Evolutionary conservation across 2,329 filamentous ascomycete species (phyloP), one percentile per base, ranked within the genome.

Genomic region (Torrubiellomyces zombiae): DNA sequence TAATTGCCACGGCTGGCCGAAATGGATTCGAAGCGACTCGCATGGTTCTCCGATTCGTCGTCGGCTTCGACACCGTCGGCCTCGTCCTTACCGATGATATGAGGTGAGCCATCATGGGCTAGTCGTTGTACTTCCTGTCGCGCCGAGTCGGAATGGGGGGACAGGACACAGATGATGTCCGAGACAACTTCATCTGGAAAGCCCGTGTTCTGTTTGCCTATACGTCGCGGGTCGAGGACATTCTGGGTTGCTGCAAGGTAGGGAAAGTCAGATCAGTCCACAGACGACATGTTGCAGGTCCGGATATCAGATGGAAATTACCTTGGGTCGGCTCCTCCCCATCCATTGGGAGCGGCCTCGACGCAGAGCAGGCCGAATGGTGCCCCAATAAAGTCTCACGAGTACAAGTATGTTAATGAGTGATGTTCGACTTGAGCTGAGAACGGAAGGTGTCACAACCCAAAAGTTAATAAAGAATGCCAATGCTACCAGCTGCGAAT

Each of bases 161-260:
- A 74, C 15, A 95, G 64, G 29, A 94, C 72, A 52, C 83, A 91
- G 35, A 93, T 69, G 38, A 94, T 81, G 51, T 94, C 85, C 32
- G 80, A 69, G 24, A 89, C 67, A 46, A 93, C 85, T 35, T 79
- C 67, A 37, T 85, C 75, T 26, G 67, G 75, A 32, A 94, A 72
- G 28, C 80, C 81, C 20, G 81, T 89, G 45, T 81, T 79, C 49
- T 81, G 77, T 45, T 75, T 64, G 28, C 82, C 82, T 32, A 79
- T 48, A 27, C 82, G 73, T 33, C 82, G 70, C 20, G 82, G 81
- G 46, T 94, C 83, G 35, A 83, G 57, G 40, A 78, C 70, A 44
- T 34, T 33, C 28, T 38, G 35, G 18, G 36, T 39, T 23, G 38
- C 38, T 34, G 22, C 7, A 23, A 7, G 12, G n/a, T 15, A 16